Conservation (phyloP, 1,284 basidiomycete species). For the Flammula alnicola region DNA sequence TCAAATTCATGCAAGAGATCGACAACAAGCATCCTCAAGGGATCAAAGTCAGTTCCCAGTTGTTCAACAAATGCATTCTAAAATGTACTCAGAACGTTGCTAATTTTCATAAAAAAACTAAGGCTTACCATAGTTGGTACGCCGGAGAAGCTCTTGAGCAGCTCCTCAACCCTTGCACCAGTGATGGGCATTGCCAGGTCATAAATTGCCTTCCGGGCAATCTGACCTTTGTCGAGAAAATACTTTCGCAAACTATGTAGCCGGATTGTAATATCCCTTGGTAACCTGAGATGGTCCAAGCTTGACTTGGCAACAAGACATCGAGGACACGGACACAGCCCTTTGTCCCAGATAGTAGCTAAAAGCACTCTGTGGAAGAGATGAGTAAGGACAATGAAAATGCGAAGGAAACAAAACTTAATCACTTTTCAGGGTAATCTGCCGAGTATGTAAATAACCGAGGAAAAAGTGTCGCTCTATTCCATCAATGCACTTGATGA, state of each 20-base stretch:
- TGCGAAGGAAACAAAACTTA: not conserved
- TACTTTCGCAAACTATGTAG: conserved; percentile 8
- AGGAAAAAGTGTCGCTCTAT: conserved; percentile 29
- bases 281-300: conserved; percentile 1
- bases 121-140: conserved; percentile 19
- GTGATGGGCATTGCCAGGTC: conserved; percentile 5
- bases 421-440: conserved; percentile 35
- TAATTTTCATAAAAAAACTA: not conserved
- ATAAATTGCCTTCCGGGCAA: conserved; percentile 17
- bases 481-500: conserved; percentile 31
- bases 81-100: not conserved
- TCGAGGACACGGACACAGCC: conserved; percentile 33
- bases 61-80: conserved; percentile 24
- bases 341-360: conserved; percentile 27
- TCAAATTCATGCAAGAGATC: conserved; percentile 24
- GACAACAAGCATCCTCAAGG: conserved; percentile 19
- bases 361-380: conserved; percentile 23
- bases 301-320: conserved; percentile 24
- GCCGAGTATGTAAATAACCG: conserved; percentile 35
- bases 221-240: conserved; percentile 3
- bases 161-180: conserved; percentile 8
- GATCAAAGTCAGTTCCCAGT: conserved; percentile 14
- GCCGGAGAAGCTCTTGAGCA: conserved; percentile 14
- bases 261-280: conserved; percentile 7
- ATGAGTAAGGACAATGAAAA: not conserved